Conservation (phyloP, 192 early-diverging fungal species). For the Helicostylum pulchrum region DNA sequence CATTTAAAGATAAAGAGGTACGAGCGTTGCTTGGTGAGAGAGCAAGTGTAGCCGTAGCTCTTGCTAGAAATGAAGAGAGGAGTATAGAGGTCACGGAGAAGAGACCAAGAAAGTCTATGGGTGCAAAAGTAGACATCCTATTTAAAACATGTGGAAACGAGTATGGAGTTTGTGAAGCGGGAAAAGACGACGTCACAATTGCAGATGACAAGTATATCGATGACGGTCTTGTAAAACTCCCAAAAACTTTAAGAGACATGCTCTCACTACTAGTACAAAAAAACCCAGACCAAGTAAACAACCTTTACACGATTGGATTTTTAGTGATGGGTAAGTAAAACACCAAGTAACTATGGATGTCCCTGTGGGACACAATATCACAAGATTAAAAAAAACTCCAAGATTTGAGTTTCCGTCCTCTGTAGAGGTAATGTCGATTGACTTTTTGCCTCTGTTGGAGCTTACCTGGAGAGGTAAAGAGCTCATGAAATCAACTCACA, state of each 20-base stretch:
- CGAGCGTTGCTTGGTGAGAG: neutral
- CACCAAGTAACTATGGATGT: neutral
- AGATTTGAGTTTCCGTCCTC: neutral
- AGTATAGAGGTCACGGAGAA: neutral
- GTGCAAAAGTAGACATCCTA: neutral
- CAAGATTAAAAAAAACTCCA: neutral
- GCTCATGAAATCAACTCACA: neutral
- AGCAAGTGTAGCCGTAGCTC: neutral
- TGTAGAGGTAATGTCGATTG: neutral
- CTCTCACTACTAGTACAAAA: neutral
- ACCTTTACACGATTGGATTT: too few relatives aligned
- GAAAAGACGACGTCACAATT: neutral
- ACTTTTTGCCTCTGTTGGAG: neutral
- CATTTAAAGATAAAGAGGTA: neutral
- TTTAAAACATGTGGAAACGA: neutral
- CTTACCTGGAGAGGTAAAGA: neutral
- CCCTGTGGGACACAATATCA: neutral
- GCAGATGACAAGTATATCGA: conserved; percentile 12
- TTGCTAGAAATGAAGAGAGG: neutral
- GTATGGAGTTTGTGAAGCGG: neutral
- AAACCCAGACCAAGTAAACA: neutral
- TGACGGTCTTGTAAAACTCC: neutral
- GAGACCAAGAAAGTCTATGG: neutral
- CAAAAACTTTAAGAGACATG: neutral
- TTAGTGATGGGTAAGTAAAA: conserved; percentile 1